A percentile compares a stretch with the other conserved stretches of the same genome.
phyloP scores from a whole-genome alignment of 148 eudicot species.

The Camellia japonica region DNA sequence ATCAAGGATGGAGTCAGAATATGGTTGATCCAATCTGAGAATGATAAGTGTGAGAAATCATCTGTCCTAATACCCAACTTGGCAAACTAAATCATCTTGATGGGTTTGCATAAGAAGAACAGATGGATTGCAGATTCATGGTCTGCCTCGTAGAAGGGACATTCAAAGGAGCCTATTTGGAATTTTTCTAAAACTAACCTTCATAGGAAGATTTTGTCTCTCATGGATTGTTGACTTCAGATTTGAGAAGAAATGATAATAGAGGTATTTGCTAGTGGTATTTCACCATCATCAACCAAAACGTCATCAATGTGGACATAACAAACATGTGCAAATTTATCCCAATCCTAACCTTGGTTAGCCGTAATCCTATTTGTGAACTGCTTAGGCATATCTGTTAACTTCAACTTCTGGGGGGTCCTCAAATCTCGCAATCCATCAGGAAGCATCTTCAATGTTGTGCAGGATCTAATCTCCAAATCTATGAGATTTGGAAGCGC shows the following conservation, averaged over 20 bases:
- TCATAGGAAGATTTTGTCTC: too few species aligned
- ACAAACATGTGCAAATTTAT: not conserved
- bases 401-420: not conserved
- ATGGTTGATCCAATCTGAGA: too few species aligned
- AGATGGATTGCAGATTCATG: slow-evolving; percentile 3
- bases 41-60: too few species aligned
- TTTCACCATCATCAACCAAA: too few species aligned
- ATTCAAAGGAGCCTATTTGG: not conserved
- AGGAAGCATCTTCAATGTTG: slow-evolving; percentile 17
- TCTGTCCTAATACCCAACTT: too few species aligned
- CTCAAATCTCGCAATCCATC: not conserved
- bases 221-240: too few species aligned
- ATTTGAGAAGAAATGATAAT: not conserved
- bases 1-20: too few species aligned
- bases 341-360: not conserved
- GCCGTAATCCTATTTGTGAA: too few species aligned
- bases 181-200: not conserved
- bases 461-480: slow-evolving; percentile 29
- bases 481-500: slow-evolving; percentile 19
- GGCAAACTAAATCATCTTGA: slow-evolving; percentile 10
- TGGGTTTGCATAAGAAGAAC: slow-evolving; percentile 10
- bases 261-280: too few species aligned
- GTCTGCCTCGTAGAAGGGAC: not conserved
- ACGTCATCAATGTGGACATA: not conserved
- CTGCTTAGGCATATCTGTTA: not conserved